A percentile compares a stretch with the other conserved stretches of the same genome.
phyloP scores from a whole-genome alignment of 768 basidiomycete species.

The Amanita inopinata region DNA sequence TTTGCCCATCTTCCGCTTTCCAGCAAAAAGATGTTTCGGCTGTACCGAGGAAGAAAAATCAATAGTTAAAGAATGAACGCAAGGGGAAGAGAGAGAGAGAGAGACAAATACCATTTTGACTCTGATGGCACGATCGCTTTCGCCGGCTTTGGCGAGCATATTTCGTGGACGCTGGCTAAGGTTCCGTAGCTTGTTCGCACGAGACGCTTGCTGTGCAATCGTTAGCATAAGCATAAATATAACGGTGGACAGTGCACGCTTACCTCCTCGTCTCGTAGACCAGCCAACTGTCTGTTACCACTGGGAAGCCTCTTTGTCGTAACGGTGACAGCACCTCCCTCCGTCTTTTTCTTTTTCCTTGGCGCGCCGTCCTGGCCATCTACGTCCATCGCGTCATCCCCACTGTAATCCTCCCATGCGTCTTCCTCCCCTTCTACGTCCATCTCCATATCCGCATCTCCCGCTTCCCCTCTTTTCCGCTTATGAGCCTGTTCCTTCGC shows the following conservation, averaged over 20 bases:
- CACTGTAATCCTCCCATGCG: constrained; percentile 35
- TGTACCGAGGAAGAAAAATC: no score
- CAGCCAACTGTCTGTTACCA: constrained; percentile 66
- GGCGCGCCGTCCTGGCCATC: constrained; percentile 42
- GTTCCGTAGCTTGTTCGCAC: constrained; percentile 75
- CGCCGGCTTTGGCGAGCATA: constrained; percentile 82
- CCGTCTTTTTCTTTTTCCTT: constrained; percentile 53
- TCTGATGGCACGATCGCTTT: constrained; percentile 75
- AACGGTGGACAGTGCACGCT: constrained; percentile 14
- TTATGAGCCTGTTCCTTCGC: constrained; percentile 61
- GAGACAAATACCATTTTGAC: constrained; percentile 63
- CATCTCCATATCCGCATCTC: constrained; percentile 52
- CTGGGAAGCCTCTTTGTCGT: constrained; percentile 47
- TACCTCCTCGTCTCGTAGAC: constrained; percentile 69
- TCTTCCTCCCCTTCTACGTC: constrained; percentile 37
- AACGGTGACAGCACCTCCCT: constrained; percentile 46
- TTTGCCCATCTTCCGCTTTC: constrained; percentile 80
- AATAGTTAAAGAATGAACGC: constrained; percentile 8
- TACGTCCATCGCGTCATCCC: constrained; percentile 40
- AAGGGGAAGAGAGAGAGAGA: neutral
- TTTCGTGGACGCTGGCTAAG: constrained; percentile 83
- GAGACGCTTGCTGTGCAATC: constrained; percentile 58
- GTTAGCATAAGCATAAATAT: constrained; percentile 6
- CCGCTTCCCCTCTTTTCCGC: constrained; percentile 57
- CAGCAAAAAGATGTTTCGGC: constrained; percentile 83